Base-by-base conservation (phyloP, 352 stramenopile genomes). In the Peronospora destructor region DNA sequence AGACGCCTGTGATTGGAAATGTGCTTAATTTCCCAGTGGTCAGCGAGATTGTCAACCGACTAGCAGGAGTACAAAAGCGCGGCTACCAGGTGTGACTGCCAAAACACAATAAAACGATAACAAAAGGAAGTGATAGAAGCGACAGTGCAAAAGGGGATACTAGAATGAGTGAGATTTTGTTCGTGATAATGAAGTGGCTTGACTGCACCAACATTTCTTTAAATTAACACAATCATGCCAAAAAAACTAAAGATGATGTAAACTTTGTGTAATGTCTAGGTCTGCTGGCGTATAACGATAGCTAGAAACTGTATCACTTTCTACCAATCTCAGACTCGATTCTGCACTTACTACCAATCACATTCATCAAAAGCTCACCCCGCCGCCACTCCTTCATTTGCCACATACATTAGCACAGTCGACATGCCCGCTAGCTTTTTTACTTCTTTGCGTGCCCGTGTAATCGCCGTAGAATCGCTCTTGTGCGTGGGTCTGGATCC, bases 401-500 rank as follows among this genome's bases (percentile, higher is more conserved):
- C 1, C 12, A 36, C 12, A 32, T 36, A 3, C 0, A 36, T 6
- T 23, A 44, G 40, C 35, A 49, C 40, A 29, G 16, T 29, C 33
- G 45, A 10, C 13, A 66, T 63, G 59, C 7, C 39, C 17, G 26
- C 35, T 12, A 85, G 72, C 59, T 97, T 97, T 73, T 97, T 97
- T 71, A 62, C 73, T 41, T 60, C 64, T 41, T 46, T 99, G 45
- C 76, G 92, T 43, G 62, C 73, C 17, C 86, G 96, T 49, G 88
- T 94, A 16, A 51, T 79, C 51, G 73, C 78, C 45, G 81, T 96
- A 41, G 80, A 99, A 68, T 99, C 95, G 42, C 76, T 98, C 45
- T 80, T 99, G 3, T 99, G 96, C 70, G 87, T 99, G 29, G 97
- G 97, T 7, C 74, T 99, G 5, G 97, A 99, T 71, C 97, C 96